Evolutionary conservation across 2,329 filamentous ascomycete genomes (phyloP).

Genomic region (Pseudogymnoascus sp.): DNA sequence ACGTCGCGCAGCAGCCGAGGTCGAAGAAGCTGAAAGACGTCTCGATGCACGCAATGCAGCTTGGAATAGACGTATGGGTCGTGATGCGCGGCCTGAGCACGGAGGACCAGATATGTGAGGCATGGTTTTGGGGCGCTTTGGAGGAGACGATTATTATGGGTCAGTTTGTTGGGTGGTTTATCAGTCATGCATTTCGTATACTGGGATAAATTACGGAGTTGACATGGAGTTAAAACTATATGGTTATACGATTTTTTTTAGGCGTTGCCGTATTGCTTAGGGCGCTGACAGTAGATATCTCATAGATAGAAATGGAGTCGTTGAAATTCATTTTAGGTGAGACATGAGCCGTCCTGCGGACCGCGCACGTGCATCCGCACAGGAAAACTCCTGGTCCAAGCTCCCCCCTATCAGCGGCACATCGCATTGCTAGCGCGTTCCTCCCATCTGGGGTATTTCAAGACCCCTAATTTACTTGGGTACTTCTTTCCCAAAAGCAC

Average conservation of each 20-base stretch:
- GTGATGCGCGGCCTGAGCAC: neutral
- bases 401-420: constrained; percentile 4
- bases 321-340: neutral
- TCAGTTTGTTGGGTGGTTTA: neutral
- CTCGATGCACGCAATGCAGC: neutral
- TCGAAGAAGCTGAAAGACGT: neutral
- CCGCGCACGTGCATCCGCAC: neutral
- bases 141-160: neutral
- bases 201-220: neutral
- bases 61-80: constrained; percentile 1
- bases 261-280: neutral
- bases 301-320: neutral
- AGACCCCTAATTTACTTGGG: constrained; percentile 3
- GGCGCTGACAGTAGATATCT: neutral
- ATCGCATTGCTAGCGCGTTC: neutral
- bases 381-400: neutral
- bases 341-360: neutral
- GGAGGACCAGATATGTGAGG: neutral
- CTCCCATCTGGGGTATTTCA: neutral
- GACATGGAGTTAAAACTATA: no score
- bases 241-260: no score
- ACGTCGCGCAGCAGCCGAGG: neutral
- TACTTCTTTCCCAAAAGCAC: neutral
- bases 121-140: neutral
- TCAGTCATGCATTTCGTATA: neutral